phyloP scores from a whole-genome alignment of 2,329 filamentous ascomycete genomes.

The Beauveria asiatica region DNA sequence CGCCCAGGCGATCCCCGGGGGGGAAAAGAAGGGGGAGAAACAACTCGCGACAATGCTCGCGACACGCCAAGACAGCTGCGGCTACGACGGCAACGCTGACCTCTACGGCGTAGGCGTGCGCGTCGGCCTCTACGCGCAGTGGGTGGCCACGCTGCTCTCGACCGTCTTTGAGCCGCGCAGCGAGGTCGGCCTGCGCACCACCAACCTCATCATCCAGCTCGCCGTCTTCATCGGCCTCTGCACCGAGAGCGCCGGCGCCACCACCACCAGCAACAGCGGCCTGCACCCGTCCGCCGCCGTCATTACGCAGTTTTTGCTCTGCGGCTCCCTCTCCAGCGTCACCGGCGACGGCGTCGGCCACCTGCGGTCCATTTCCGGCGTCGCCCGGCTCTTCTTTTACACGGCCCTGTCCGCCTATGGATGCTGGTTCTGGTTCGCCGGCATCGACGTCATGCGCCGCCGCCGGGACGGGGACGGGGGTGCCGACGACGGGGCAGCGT shows the following conservation, averaged over 20 bases:
- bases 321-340: slow-evolving; percentile 19
- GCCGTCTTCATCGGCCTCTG: slow-evolving; percentile 22
- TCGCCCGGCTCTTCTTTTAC: slow-evolving; percentile 18
- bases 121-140: slow-evolving; percentile 19
- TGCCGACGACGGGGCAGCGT: no score
- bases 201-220: slow-evolving; percentile 23
- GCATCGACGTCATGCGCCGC: slow-evolving; percentile 15
- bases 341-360: slow-evolving; percentile 19
- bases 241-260: slow-evolving; percentile 14
- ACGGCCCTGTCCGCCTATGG: slow-evolving; percentile 16
- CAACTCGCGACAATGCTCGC: neutral
- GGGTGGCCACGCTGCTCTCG: slow-evolving; percentile 17
- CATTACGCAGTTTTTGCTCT: slow-evolving; percentile 19
- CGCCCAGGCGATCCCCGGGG: neutral
- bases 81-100: slow-evolving; percentile 15
- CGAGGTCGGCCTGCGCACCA: slow-evolving; percentile 18
- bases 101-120: slow-evolving; percentile 23
- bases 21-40: neutral
- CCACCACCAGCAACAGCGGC: neutral
- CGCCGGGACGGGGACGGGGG: neutral
- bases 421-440: slow-evolving; percentile 19
- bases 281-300: slow-evolving; percentile 15
- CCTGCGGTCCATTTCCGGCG: slow-evolving; percentile 15
- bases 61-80: neutral
- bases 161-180: slow-evolving; percentile 17